phyloP scores from a whole-genome alignment of 768 basidiomycete genomes.

The Tylopilus plumbeoviolaceoides region DNA sequence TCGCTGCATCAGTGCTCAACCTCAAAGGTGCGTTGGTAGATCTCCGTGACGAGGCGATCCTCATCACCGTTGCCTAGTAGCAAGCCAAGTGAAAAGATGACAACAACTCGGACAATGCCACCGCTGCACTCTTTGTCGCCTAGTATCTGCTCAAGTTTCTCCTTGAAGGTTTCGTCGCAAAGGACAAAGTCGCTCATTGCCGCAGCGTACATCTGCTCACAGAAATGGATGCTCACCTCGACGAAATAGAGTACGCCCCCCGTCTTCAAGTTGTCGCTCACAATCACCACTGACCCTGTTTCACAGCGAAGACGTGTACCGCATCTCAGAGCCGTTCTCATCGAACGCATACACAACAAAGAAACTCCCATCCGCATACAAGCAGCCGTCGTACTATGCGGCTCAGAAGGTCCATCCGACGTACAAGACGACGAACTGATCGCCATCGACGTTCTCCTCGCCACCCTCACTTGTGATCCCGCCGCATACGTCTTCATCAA shows the following conservation, averaged over 20 bases:
- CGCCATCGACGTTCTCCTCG: slow-evolving; percentile 43
- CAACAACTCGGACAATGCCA: no score
- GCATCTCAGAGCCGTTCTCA: slow-evolving; percentile 52
- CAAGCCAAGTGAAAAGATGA: no score
- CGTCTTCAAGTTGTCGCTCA: no score
- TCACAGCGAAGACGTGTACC: slow-evolving; percentile 56
- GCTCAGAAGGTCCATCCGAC: slow-evolving; percentile 55
- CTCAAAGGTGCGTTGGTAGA: no score
- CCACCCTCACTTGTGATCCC: slow-evolving; percentile 67
- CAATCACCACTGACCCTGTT: not conserved
- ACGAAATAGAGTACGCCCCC: no score
- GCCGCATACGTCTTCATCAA: slow-evolving; percentile 54
- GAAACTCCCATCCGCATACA: slow-evolving; percentile 74
- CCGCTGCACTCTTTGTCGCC: no score
- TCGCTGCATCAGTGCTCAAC: no score
- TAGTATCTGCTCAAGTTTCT: no score
- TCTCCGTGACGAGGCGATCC: no score
- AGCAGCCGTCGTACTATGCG: slow-evolving; percentile 68
- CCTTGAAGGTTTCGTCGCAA: slow-evolving; percentile 38
- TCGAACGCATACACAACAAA: slow-evolving; percentile 76
- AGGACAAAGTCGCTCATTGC: slow-evolving; percentile 38
- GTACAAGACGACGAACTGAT: slow-evolving; percentile 36
- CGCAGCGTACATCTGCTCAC: slow-evolving; percentile 45
- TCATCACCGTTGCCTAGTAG: no score
- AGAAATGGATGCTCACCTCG: no score